phyloP scores from a whole-genome alignment of 306 rosid species.

The Clitoria ternatea region DNA sequence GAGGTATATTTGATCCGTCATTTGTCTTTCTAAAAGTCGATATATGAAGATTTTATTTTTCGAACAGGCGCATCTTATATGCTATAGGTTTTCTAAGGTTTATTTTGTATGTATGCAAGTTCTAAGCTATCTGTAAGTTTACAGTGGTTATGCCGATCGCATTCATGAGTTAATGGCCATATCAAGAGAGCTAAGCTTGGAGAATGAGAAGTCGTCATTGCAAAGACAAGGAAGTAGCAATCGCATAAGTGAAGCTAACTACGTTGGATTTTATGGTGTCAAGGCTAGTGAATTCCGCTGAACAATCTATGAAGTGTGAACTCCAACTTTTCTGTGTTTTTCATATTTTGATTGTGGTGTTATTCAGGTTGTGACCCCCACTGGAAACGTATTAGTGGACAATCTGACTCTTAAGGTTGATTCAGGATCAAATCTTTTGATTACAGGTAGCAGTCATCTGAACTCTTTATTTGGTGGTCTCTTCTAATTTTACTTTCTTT shows the following conservation, averaged over 20 bases:
- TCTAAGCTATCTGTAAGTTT: slow-evolving; percentile 2
- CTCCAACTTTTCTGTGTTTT: not conserved
- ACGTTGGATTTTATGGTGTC: slow-evolving; percentile 75
- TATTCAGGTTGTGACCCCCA: slow-evolving; percentile 83
- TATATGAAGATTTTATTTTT: not conserved
- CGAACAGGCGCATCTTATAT: not conserved
- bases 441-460: slow-evolving; percentile 72
- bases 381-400: slow-evolving; percentile 78
- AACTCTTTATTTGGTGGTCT: not conserved
- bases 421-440: slow-evolving; percentile 78
- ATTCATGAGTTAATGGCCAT: slow-evolving; percentile 66
- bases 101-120: not conserved
- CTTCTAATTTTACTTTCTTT: not conserved
- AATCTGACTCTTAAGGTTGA: slow-evolving; percentile 62
- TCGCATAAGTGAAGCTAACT: slow-evolving; percentile 71
- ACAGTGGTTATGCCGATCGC: slow-evolving; percentile 90
- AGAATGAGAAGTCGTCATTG: slow-evolving; percentile 37
- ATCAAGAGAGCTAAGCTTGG: slow-evolving; percentile 65
- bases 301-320: not conserved
- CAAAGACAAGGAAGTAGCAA: slow-evolving; percentile 45
- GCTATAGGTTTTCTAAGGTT: not conserved
- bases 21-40: not conserved
- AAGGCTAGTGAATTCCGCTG: slow-evolving; percentile 43
- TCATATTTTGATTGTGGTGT: slow-evolving; percentile 18
- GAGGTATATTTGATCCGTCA: slow-evolving; percentile 48